Percentiles rank a stretch among this genome's conserved stretches.
These are phyloP conservation scores for Ogataea methanolica DNA, from an alignment of 805 yeast species.

Conservation along the genomic window DNA sequence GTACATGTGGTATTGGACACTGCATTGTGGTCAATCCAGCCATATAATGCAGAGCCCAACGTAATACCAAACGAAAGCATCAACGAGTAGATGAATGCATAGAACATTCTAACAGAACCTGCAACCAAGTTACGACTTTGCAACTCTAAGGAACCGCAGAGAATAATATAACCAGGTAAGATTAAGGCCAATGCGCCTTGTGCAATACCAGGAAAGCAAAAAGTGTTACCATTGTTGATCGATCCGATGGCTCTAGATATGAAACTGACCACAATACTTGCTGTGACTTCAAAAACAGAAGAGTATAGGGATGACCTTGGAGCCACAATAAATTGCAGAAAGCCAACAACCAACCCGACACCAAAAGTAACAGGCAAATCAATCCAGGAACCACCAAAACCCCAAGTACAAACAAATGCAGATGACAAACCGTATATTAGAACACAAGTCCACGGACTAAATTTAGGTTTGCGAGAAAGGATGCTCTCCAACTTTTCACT, in stretches of 20 bases:
- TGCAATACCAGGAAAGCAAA: slow-evolving; percentile 83
- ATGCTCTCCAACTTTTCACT: slow-evolving; percentile 64
- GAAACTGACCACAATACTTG: slow-evolving; percentile 84
- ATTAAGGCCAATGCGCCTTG: slow-evolving; percentile 90
- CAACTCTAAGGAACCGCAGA: slow-evolving; percentile 87
- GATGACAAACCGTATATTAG: slow-evolving; percentile 77
- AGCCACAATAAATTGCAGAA: slow-evolving; percentile 72
- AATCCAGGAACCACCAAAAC: slow-evolving; percentile 83
- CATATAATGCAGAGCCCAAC: slow-evolving; percentile 87
- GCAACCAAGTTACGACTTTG: slow-evolving; percentile 90
- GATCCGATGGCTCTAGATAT: slow-evolving; percentile 89
- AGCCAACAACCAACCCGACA: slow-evolving; percentile 79
- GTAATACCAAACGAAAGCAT: slow-evolving; percentile 93
- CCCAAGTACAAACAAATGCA: slow-evolving; percentile 78
- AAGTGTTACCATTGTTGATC: slow-evolving; percentile 54
- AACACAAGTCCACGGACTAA: slow-evolving; percentile 74
- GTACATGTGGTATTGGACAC: slow-evolving; percentile 60
- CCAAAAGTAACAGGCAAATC: slow-evolving; percentile 82
- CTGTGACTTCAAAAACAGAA: slow-evolving; percentile 89
- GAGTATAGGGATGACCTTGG: slow-evolving; percentile 80
- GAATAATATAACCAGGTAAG: slow-evolving; percentile 88
- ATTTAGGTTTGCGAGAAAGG: slow-evolving; percentile 53
- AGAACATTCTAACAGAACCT: slow-evolving; percentile 94
- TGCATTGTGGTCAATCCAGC: slow-evolving; percentile 86
- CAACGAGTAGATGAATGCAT: slow-evolving; percentile 88